Evolutionary conservation across 139 green algal genomes (phyloP).

Genomic region (Dunaliella sp.): DNA sequence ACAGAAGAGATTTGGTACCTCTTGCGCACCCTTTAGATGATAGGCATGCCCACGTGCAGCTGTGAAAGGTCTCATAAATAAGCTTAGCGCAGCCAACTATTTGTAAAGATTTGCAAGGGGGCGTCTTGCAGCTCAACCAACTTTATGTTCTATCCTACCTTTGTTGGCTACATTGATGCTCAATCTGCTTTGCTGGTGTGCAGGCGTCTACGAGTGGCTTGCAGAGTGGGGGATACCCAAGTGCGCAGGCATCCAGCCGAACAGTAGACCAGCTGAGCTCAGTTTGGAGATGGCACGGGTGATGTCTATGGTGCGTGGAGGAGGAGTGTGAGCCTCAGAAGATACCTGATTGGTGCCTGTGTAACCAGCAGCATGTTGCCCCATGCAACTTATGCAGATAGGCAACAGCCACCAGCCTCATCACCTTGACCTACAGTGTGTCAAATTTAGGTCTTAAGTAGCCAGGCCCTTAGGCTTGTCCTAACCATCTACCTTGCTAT

Average conservation of each 20-base stretch:
- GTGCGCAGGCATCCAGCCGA: neutral
- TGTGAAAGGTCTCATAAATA: neutral
- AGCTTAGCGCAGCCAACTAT: too few species aligned
- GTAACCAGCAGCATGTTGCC: neutral
- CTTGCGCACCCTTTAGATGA: too few species aligned
- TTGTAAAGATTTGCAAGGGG: neutral
- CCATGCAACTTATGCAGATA: neutral
- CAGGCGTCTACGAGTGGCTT: neutral
- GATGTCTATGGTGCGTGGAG: neutral
- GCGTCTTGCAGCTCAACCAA: neutral
- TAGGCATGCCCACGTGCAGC: neutral
- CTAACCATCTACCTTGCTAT: neutral
- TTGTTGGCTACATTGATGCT: too few species aligned
- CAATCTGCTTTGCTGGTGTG: too few species aligned
- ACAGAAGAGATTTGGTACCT: too few species aligned
- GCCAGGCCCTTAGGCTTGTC: too few species aligned
- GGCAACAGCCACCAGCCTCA: neutral
- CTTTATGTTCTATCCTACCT: too few species aligned
- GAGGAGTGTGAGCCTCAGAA: too few species aligned
- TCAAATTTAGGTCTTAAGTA: neutral
- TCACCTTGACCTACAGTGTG: neutral
- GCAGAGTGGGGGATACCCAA: neutral
- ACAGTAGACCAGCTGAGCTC: neutral
- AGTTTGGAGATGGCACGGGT: neutral
- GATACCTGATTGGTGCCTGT: neutral